phyloP scores from a whole-genome alignment of 2,329 filamentous ascomycete genomes.

The Trichophyton verrucosum region DNA sequence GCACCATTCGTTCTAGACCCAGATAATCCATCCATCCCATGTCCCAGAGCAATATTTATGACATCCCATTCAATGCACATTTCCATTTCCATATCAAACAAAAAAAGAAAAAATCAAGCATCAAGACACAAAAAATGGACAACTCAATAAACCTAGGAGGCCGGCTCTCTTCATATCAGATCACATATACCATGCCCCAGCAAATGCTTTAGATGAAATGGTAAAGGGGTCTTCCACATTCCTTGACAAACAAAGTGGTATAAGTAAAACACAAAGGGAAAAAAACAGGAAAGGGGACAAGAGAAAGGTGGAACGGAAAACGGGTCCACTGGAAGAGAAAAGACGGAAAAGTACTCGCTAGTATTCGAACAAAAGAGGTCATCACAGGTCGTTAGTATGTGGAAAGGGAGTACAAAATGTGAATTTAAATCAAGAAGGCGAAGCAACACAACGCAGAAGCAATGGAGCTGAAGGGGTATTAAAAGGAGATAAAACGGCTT shows the following conservation, averaged over 20 bases:
- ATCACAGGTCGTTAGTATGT: neutral
- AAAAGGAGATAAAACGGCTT: neutral
- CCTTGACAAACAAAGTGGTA: neutral
- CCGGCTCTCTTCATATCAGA: neutral
- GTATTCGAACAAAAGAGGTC: conserved; percentile 2
- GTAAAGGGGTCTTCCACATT: neutral
- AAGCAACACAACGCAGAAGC: too few species aligned
- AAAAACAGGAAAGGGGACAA: neutral
- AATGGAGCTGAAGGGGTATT: neutral
- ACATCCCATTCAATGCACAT: neutral
- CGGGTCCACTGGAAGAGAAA: neutral
- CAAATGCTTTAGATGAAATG: neutral
- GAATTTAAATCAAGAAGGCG: neutral
- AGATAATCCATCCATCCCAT: neutral
- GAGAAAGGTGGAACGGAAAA: neutral
- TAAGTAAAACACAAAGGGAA: neutral
- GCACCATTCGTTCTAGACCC: neutral
- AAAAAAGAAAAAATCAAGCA: neutral
- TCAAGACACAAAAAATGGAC: neutral
- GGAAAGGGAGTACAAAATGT: neutral
- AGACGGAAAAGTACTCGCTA: neutral
- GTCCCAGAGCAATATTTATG: neutral
- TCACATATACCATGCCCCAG: conserved; percentile 1
- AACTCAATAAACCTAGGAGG: neutral
- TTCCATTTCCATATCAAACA: neutral